A percentile compares a stretch with the other conserved stretches of the same genome.
phyloP scores from a whole-genome alignment of 2,329 filamentous ascomycete genomes.

The Apiospora phragmitis region DNA sequence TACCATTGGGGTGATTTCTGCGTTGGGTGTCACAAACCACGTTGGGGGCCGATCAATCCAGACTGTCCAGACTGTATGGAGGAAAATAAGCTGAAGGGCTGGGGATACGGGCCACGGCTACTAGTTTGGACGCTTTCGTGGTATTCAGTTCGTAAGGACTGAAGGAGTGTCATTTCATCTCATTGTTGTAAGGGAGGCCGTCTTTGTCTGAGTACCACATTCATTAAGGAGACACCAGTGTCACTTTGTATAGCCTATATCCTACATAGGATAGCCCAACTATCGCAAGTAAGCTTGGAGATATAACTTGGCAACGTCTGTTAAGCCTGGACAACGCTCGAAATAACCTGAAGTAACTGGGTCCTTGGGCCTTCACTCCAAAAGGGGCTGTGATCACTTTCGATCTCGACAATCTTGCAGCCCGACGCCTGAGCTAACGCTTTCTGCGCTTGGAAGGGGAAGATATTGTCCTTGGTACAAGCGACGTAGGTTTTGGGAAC shows the following conservation, averaged over 20 bases:
- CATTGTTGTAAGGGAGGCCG: background rate
- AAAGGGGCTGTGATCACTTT: slow-evolving; percentile 24
- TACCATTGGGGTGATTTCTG: slow-evolving; percentile 16
- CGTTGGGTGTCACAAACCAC: background rate
- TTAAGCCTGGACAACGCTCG: background rate
- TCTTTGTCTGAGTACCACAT: background rate
- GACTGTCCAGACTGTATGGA: slow-evolving; percentile 8
- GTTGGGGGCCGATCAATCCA: background rate
- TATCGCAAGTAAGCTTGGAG: background rate
- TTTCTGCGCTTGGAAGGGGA: slow-evolving; percentile 21
- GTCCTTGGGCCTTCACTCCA: slow-evolving; percentile 12
- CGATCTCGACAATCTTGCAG: slow-evolving; percentile 20
- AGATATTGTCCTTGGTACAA: slow-evolving; percentile 22
- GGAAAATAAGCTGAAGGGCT: slow-evolving; percentile 10
- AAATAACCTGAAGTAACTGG: slow-evolving; percentile 7
- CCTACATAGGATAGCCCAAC: background rate
- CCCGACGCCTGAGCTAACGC: slow-evolving; percentile 21
- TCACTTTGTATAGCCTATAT: background rate
- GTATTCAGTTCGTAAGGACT: slow-evolving; percentile 6
- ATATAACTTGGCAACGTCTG: too few species aligned
- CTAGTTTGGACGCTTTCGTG: slow-evolving; percentile 21
- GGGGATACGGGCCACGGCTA: slow-evolving; percentile 20
- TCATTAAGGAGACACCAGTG: background rate
- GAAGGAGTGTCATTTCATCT: background rate
- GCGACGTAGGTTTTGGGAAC: slow-evolving; percentile 29